A percentile compares a stretch with the other conserved stretches of the same genome.
These are phyloP conservation scores for Pyrenochaeta sp. DNA, from an alignment of 2,329 filamentous ascomycete genomes.

Conservation along the genomic window DNA sequence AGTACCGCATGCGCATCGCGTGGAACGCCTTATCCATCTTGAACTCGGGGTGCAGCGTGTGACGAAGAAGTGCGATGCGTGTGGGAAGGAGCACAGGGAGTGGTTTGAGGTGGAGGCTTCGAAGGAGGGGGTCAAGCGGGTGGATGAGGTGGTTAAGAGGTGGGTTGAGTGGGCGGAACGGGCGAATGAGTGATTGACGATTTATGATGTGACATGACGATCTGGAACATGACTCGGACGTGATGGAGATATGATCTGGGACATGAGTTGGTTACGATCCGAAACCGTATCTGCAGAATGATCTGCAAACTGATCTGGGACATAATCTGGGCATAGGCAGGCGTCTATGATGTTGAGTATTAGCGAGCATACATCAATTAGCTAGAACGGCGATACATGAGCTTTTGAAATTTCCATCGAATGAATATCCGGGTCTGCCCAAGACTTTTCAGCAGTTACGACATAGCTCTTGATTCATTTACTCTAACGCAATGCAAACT, in stretches of 20 bases:
- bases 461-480: too few species aligned
- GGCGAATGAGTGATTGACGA: slow-evolving; percentile 12
- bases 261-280: neutral
- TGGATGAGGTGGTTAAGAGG: slow-evolving; percentile 78
- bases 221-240: neutral
- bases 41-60: slow-evolving; percentile 73
- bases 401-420: too few species aligned
- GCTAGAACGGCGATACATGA: too few species aligned
- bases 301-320: too few species aligned
- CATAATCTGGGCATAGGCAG: too few species aligned
- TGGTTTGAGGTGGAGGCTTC: slow-evolving; percentile 92
- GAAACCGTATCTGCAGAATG: too few species aligned
- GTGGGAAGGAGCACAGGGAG: slow-evolving; percentile 86
- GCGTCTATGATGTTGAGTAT: too few species aligned
- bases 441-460: too few species aligned
- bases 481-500: too few species aligned
- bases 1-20: slow-evolving; percentile 84
- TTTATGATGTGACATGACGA: neutral
- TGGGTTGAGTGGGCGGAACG: slow-evolving; percentile 87
- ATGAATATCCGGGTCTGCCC: too few species aligned
- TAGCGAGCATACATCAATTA: too few species aligned
- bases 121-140: slow-evolving; percentile 71
- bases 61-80: slow-evolving; percentile 74
- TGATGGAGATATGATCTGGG: neutral
- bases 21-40: slow-evolving; percentile 89